Evolutionary conservation across 1,284 basidiomycete genomes (phyloP).

Genomic region (Cystobasidiaceae sp.): DNA sequence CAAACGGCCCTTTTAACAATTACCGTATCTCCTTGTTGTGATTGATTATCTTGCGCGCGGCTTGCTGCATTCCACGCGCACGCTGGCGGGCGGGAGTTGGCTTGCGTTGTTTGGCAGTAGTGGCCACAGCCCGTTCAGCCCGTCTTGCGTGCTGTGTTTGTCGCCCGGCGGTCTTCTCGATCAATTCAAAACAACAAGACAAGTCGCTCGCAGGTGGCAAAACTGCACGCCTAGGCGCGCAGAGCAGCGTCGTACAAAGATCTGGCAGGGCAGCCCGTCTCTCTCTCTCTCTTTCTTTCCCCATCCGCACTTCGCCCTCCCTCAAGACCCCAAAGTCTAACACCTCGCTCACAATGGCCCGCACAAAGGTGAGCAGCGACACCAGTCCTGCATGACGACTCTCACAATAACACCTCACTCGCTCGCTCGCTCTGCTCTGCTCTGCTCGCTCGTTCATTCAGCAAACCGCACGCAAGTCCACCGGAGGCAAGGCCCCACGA

Average conservation of each 20-base stretch:
- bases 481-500: conserved; percentile 46
- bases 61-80: neutral
- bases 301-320: neutral
- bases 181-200: too few relatives aligned
- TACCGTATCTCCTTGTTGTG: neutral
- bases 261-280: too few relatives aligned
- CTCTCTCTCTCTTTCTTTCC: neutral
- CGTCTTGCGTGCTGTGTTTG: too few relatives aligned
- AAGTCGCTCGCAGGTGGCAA: too few relatives aligned
- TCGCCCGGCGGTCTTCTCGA: too few relatives aligned
- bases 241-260: too few relatives aligned
- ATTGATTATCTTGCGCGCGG: neutral
- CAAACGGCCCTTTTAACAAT: neutral
- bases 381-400: too few relatives aligned
- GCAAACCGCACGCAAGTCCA: conserved; percentile 59
- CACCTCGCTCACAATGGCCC: conserved; percentile 43
- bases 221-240: neutral
- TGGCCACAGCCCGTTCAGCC: too few relatives aligned
- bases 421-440: neutral
- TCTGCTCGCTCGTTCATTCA: conserved; percentile 35
- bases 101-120: too few relatives aligned
- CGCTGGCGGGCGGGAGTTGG: too few relatives aligned
- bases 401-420: too few relatives aligned
- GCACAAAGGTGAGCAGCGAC: conserved; percentile 46
- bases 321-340: neutral